Evolutionary conservation across 2,329 filamentous ascomycete species (phyloP).

Genomic region (Sclerotinia minor): DNA sequence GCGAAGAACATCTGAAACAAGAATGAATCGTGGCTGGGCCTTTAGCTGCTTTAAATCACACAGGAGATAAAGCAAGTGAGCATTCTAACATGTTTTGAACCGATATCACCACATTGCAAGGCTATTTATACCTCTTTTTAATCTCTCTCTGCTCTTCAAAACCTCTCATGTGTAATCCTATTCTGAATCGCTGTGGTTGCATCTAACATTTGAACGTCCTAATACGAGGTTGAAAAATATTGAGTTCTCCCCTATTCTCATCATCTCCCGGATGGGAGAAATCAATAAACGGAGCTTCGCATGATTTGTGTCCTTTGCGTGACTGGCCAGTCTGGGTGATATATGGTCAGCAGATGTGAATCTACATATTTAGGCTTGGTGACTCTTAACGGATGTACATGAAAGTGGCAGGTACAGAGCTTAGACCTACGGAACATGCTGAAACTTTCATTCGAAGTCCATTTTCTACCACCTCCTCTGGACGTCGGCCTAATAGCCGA

Average conservation of each 20-base stretch:
- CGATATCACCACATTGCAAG: no score
- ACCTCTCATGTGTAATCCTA: neutral
- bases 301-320: constrained; percentile 25
- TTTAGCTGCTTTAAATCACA: neutral
- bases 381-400: constrained; percentile 24
- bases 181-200: neutral
- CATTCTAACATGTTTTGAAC: neutral
- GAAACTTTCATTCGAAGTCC: constrained; percentile 25
- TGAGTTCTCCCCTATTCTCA: constrained; percentile 2
- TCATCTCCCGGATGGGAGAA: constrained; percentile 14
- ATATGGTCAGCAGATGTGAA: neutral
- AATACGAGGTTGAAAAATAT: neutral
- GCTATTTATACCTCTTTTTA: neutral
- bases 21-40: no score
- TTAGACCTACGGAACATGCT: constrained; percentile 25
- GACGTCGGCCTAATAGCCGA: constrained; percentile 26
- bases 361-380: no score
- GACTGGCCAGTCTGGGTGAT: constrained; percentile 12
- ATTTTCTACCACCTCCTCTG: constrained; percentile 17
- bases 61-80: neutral
- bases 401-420: constrained; percentile 28
- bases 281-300: constrained; percentile 10
- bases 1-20: neutral
- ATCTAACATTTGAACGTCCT: neutral
- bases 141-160: no score